Percentiles rank a stretch among this genome's conserved stretches.
Evolutionary conservation across 805 yeast genomes (phyloP).

Genomic region (Ascoidea rubescens): DNA sequence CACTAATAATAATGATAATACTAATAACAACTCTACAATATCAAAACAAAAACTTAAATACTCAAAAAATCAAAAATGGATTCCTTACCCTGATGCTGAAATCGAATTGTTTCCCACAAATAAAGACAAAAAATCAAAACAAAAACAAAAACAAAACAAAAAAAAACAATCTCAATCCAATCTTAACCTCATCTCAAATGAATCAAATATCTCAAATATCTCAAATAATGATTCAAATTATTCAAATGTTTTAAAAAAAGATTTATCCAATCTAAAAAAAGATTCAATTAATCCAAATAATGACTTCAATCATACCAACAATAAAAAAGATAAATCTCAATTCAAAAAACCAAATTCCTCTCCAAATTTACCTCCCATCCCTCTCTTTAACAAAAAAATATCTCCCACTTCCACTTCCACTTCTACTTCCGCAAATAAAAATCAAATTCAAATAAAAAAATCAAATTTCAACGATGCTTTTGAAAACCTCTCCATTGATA

Average conservation of each 20-base stretch:
- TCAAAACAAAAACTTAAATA: slow-evolving; percentile 3
- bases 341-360: too few relatives aligned
- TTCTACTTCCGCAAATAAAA: too few relatives aligned
- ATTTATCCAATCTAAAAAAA: not conserved
- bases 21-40: not conserved
- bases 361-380: too few relatives aligned
- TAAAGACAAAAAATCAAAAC: not conserved
- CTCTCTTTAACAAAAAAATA: too few relatives aligned
- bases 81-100: slow-evolving; percentile 9
- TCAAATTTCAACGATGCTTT: too few relatives aligned
- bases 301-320: not conserved
- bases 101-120: slow-evolving; percentile 6
- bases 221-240: not conserved
- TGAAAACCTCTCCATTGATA: too few relatives aligned
- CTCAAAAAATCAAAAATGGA: slow-evolving; percentile 8
- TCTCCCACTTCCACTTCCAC: too few relatives aligned
- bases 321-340: not conserved
- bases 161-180: not conserved
- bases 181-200: not conserved
- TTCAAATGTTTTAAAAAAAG: not conserved
- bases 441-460: too few relatives aligned
- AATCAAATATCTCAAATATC: not conserved
- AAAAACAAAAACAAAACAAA: not conserved
- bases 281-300: not conserved
- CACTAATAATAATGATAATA: not conserved